Percentiles rank a stretch among this genome's conserved stretches.
These are phyloP conservation scores for Sherardia arvensis DNA, from an alignment of 257 asterid genomes.

Conservation along the genomic window DNA sequence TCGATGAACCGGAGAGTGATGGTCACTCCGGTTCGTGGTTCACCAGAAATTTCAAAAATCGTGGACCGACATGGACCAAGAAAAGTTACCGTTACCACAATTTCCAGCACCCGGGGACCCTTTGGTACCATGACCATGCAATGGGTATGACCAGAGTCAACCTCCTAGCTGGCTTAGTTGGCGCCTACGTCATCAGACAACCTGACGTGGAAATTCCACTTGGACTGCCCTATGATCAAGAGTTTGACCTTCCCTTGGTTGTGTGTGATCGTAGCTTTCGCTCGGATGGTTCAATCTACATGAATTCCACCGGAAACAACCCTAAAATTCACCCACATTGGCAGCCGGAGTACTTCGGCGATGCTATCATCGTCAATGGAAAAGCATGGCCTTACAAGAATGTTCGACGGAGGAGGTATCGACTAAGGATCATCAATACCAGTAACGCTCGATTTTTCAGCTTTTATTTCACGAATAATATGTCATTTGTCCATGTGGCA, in stretches of 20 bases:
- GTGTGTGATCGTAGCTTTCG: slow-evolving; percentile 59
- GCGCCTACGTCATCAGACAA: slow-evolving; percentile 57
- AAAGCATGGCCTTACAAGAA: slow-evolving; percentile 82
- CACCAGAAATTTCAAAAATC: slow-evolving; percentile 38
- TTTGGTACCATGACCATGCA: slow-evolving; percentile 93
- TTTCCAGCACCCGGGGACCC: slow-evolving; percentile 70
- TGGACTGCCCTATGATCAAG: slow-evolving; percentile 33
- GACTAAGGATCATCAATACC: slow-evolving; percentile 68
- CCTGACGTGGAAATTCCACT: slow-evolving; percentile 48
- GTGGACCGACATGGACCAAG: slow-evolving; percentile 54
- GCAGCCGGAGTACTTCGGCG: slow-evolving; percentile 92
- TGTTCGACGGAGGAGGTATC: slow-evolving; percentile 45
- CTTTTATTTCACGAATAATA: slow-evolving; percentile 38
- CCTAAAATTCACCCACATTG: slow-evolving; percentile 77
- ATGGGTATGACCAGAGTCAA: slow-evolving; percentile 89
- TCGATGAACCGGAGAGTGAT: slow-evolving; percentile 61
- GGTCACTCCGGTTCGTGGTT: slow-evolving; percentile 67
- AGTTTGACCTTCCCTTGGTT: slow-evolving; percentile 52
- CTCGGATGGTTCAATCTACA: slow-evolving; percentile 53
- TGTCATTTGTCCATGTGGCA: slow-evolving; percentile 48
- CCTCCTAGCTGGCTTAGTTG: slow-evolving; percentile 69
- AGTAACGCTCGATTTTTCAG: slow-evolving; percentile 76
- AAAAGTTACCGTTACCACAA: slow-evolving; percentile 54
- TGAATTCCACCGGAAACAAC: slow-evolving; percentile 68
- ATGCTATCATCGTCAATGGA: slow-evolving; percentile 70